Evolutionary conservation across 176 grass and related monocot genomes (phyloP), one percentile per base, ranked within the genome.

Genomic region (Guadua angustifolia): DNA sequence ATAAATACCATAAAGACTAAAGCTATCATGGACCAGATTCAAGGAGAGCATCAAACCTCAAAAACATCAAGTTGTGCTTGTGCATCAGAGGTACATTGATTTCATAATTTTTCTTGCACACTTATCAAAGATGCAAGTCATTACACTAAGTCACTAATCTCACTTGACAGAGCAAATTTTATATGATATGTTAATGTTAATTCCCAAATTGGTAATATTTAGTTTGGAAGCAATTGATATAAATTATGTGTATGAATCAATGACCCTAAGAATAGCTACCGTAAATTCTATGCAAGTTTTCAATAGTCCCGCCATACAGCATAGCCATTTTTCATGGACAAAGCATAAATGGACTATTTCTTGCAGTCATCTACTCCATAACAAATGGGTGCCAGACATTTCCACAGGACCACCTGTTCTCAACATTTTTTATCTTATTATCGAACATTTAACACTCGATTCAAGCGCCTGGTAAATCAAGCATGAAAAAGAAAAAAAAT

Each of bases 61-160:
- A 74, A 87, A 64, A 33, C 13, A 52, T 15, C 38, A 87, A 66
- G 61, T 39, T 74, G 18, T 75, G 62, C n/a, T 50, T 74, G 18
- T 59, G 51, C 16, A 51, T 82, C 58, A 25, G 24, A 73, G 79
- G 35, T 39, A 11, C 7, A 74, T 16, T 80, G 73, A 40, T 29
- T 80, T 74, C 57, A 43, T 80, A 21, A 86, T 42, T 51, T 64
- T 53, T 17, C 19, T 18, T 7, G 56, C 15, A 52, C 58, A 11
- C 9, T 73, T 33, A 43, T 33, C 36, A 80, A 80, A 52, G 46
- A 80, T 67, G 45, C 47, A 73, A 45, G 15, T 32, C 35, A 45
- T 56, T 21, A 18, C 57, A 21, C 66, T 39, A 80, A 43, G 7
- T 44, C 66, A 79, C 6, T 33, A 86, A 86, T 53, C 33, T 81